A percentile compares a stretch with the other conserved stretches of the same genome.
Evolutionary conservation across 164 flowering plant species (phyloP).

Genomic region (Tetracentron sinense): DNA sequence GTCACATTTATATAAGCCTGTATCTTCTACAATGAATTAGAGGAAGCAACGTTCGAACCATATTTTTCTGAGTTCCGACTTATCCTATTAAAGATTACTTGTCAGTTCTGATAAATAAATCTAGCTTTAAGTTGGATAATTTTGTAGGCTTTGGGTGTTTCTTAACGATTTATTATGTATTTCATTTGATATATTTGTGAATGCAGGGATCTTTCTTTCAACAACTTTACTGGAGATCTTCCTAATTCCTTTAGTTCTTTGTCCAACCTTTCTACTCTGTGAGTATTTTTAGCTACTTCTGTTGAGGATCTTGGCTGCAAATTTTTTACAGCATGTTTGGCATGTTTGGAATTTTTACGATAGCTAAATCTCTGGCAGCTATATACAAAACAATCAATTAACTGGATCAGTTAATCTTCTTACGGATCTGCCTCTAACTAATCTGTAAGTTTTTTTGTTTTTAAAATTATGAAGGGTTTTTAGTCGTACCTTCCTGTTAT

Average conservation of each 20-base stretch:
- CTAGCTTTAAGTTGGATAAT: no score
- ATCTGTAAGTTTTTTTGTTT: constrained; percentile 54
- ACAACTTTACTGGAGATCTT: constrained; percentile 84
- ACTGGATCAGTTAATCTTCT: constrained; percentile 71
- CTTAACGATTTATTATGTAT: no score
- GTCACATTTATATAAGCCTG: no score
- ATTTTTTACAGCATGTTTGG: no score
- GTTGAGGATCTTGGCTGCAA: background rate
- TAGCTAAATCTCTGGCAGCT: constrained; percentile 42
- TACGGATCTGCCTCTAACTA: constrained; percentile 47
- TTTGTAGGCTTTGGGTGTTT: no score
- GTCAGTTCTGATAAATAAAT: no score
- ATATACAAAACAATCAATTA: constrained; percentile 76
- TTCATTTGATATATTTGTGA: constrained; percentile 4
- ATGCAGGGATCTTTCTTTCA: constrained; percentile 86
- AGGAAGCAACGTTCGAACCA: no score
- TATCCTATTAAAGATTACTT: no score
- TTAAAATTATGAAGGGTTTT: background rate
- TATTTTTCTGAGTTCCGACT: no score
- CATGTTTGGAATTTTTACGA: constrained; percentile 17
- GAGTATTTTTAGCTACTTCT: constrained; percentile 28
- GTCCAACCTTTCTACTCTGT: constrained; percentile 80
- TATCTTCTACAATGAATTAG: no score
- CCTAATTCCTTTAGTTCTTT: constrained; percentile 64
- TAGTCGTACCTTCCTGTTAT: constrained; percentile 7